Evolutionary conservation across 2,329 filamentous ascomycete species (phyloP).

Genomic region (Fusarium neocosmosporiellum): DNA sequence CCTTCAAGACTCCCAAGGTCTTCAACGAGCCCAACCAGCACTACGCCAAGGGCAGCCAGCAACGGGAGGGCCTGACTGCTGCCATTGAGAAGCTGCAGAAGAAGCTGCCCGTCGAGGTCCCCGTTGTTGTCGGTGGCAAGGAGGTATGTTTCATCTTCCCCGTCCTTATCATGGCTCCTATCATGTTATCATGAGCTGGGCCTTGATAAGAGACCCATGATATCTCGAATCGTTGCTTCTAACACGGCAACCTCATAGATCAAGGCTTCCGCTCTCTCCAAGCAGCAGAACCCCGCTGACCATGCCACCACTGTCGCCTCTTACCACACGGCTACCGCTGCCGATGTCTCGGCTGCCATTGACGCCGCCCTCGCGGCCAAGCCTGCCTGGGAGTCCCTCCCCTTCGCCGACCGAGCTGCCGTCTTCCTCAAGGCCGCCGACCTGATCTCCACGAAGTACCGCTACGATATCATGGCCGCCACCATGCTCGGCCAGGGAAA

Average conservation of each 20-base stretch:
- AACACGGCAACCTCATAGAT: conserved; percentile 58
- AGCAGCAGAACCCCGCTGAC: conserved; percentile 85
- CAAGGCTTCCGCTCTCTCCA: conserved; percentile 72
- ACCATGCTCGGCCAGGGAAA: conserved; percentile 98
- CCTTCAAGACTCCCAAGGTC: conserved; percentile 88
- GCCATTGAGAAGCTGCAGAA: conserved; percentile 78
- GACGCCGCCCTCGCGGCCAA: conserved; percentile 88
- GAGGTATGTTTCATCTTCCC: conserved; percentile 63
- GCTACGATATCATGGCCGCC: conserved; percentile 95
- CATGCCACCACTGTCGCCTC: conserved; percentile 81
- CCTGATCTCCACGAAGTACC: conserved; percentile 89
- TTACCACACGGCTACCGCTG: conserved; percentile 83
- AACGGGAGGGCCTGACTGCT: conserved; percentile 79
- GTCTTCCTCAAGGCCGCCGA: conserved; percentile 97
- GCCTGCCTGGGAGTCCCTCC: conserved; percentile 83
- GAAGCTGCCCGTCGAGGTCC: conserved; percentile 79
- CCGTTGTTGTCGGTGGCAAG: conserved; percentile 85
- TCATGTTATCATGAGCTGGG: neutral
- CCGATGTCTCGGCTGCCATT: conserved; percentile 84
- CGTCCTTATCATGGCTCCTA: neutral
- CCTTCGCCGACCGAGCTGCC: conserved; percentile 90
- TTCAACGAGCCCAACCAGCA: conserved; percentile 97
- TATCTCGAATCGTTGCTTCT: conserved; percentile 5
- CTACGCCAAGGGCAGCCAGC: conserved; percentile 84
- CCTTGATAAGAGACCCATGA: neutral